These are phyloP conservation scores for Pseudopediastrum boryanum DNA, from an alignment of 139 green algal genomes.

Conservation along the genomic window DNA sequence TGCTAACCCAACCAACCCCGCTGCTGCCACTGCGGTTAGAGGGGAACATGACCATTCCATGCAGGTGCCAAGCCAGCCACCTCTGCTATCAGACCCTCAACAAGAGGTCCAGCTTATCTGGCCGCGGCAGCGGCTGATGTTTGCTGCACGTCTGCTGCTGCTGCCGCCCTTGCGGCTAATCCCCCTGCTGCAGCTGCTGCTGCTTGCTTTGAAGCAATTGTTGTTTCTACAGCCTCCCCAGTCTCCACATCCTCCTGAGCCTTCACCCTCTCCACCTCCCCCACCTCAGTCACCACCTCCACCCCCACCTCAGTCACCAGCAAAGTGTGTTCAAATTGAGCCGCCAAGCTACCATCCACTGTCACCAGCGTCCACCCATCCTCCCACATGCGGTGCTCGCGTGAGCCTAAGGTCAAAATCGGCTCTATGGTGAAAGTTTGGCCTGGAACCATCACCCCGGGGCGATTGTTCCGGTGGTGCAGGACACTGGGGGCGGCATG, in stretches of 20 bases:
- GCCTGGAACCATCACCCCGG: constrained; percentile 60
- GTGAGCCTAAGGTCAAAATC: constrained; percentile 70
- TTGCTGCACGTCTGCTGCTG: no score
- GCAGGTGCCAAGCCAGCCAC: no score
- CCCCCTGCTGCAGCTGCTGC: background rate
- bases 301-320: constrained; percentile 83
- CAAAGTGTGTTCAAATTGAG: constrained; percentile 95
- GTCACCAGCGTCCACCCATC: constrained; percentile 97
- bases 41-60: no score
- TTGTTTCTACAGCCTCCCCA: background rate
- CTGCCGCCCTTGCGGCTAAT: background rate
- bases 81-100: no score
- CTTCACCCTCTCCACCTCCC: background rate
- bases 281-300: constrained; percentile 79
- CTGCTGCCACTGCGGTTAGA: no score
- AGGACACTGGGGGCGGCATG: constrained; percentile 86
- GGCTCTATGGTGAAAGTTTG: constrained; percentile 99
- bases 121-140: no score
- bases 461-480: constrained; percentile 82
- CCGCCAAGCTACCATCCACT: constrained; percentile 80
- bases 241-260: background rate
- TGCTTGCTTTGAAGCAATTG: background rate
- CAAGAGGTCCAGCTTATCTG: no score
- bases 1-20: no score
- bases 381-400: constrained; percentile 73